Base-by-base conservation (phyloP, 805 yeast genomes). In the Millerozyma acaciae region DNA sequence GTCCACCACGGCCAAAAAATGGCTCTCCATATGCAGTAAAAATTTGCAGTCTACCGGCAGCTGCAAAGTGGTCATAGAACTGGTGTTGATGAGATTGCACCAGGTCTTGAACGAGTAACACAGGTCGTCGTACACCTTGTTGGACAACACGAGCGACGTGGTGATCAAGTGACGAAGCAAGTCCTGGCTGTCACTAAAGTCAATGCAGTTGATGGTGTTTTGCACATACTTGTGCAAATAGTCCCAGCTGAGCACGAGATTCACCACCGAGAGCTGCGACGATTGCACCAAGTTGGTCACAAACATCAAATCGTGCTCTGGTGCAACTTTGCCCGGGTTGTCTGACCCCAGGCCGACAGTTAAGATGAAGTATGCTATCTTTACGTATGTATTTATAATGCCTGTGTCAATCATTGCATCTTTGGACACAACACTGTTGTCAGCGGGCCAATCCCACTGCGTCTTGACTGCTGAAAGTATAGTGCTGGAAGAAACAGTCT, bases 91-190 rank as follows among this genome's bases (percentile, higher is more conserved):
- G 8, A 53, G 44, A 38, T 45, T 51, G 8, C 69, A 53, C 78
- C 78, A 69, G 16, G 78, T 73, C 41, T 70, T 70, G 43, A 69
- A 54, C 2, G 76, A 70, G 39, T 70, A 73, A 26, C 70, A 63
- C 32, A 68, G 74, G 42, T 73, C 78, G 45, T 73, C 74, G 37
- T 53, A 59, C 15, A 67, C 53, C 48, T 73, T 73, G 48, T 73
- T 60, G 19, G 63, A 47, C 16, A 60, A 47, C 2, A 60, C 43
- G 9, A 60, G 38, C 12, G 60, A 43, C 18, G 43, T 47, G 6
- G 57, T 33, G 4, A 58, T 40, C 12, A 57, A 28, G 32, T 58
- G 54, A 6, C 47, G 44, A 8, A 43, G 28, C 34, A 53, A 39
- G 4, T 43, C 35, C 8, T 20, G 6, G 28, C 38, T 42, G 8